phyloP scores from a whole-genome alignment of 495 filamentous ascomycete species.

The Penicillium antarcticum region DNA sequence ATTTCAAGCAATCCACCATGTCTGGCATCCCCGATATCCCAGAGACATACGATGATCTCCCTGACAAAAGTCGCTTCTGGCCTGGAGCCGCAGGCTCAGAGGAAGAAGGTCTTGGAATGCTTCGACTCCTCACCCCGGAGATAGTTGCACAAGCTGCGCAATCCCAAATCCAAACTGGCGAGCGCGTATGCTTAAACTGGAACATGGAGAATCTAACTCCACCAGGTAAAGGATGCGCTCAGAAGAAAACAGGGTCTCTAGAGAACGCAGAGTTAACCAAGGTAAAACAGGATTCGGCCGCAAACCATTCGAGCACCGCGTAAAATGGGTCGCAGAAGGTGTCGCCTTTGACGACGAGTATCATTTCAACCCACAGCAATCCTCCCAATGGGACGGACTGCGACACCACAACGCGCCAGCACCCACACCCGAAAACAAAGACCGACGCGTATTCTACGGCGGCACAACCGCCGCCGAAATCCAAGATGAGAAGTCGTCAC shows the following conservation, averaged over 20 bases:
- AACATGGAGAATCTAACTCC: conserved; percentile 47
- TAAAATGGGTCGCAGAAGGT: conserved; percentile 50
- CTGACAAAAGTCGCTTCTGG: conserved; percentile 49
- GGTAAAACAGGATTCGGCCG: conserved; percentile 46
- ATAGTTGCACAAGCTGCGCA: conserved; percentile 45
- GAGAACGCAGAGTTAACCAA: not conserved
- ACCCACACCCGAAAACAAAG: conserved; percentile 30
- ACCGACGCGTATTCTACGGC: conserved; percentile 50
- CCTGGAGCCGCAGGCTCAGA: conserved; percentile 38
- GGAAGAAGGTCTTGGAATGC: conserved; percentile 53
- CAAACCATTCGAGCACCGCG: conserved; percentile 52
- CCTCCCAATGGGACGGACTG: conserved; percentile 79
- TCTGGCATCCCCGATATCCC: conserved; percentile 23
- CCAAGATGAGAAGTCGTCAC: conserved; percentile 44
- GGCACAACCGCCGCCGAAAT: conserved; percentile 51
- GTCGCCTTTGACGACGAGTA: conserved; percentile 65
- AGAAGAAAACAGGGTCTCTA: not conserved
- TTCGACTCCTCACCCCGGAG: conserved; percentile 47
- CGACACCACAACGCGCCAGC: conserved; percentile 51
- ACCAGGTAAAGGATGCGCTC: conserved; percentile 24
- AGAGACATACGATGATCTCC: conserved; percentile 46
- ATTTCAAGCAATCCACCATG: conserved; percentile 12
- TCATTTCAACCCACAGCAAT: conserved; percentile 71
- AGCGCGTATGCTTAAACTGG: conserved; percentile 51
- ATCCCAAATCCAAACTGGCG: conserved; percentile 46